Percentiles rank a stretch among this genome's conserved stretches.
phyloP scores from a whole-genome alignment of 164 flowering plant species.

The Akebia trifoliata region DNA sequence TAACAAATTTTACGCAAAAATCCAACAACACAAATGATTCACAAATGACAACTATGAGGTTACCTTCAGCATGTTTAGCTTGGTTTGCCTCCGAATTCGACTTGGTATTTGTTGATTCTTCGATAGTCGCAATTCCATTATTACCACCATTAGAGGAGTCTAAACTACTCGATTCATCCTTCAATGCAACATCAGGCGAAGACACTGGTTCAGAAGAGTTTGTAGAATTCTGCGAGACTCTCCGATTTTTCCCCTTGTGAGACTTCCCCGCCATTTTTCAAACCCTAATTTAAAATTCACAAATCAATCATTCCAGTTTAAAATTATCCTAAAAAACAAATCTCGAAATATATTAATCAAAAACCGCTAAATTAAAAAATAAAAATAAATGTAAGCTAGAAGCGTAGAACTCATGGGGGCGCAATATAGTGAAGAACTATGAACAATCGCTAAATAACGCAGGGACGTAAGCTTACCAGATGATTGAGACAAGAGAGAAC shows the following conservation, averaged over 20 bases:
- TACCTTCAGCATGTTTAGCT: constrained; percentile 25
- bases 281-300: constrained; percentile 6
- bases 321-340: background rate
- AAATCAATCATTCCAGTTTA: background rate
- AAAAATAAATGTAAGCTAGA: no score
- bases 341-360: no score
- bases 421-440: background rate
- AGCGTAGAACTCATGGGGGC: background rate
- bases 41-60: no score
- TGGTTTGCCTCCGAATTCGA: constrained; percentile 12
- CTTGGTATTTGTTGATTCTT: constrained; percentile 2
- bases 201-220: constrained; percentile 29
- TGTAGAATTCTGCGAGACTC: constrained; percentile 33
- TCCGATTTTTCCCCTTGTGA: constrained; percentile 52
- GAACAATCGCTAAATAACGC: background rate
- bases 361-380: background rate
- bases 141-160: constrained; percentile 25
- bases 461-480: no score
- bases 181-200: constrained; percentile 27
- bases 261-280: constrained; percentile 83
- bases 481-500: no score
- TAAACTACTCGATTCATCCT: constrained; percentile 16
- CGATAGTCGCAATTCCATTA: constrained; percentile 28
- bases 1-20: background rate
- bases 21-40: no score